Conservation (phyloP, 768 basidiomycete genomes). For the Naganishia friedmannii region DNA sequence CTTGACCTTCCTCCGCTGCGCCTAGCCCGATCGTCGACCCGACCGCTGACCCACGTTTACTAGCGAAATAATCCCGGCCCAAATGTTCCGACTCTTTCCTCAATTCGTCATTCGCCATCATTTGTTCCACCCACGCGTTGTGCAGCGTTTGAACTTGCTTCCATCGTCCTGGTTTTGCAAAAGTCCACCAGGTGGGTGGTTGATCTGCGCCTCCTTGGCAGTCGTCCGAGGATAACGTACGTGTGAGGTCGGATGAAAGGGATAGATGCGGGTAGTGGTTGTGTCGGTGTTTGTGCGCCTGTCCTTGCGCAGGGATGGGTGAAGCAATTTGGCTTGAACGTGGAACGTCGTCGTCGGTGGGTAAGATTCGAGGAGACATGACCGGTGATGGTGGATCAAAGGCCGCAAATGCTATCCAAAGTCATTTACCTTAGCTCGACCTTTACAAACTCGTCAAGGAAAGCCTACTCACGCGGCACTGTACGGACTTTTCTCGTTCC, state of each 20-base stretch:
- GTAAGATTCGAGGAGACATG: slow-evolving; percentile 13
- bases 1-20: background rate
- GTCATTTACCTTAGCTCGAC: background rate
- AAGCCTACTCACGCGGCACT: slow-evolving; percentile 22
- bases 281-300: background rate
- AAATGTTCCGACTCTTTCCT: slow-evolving; percentile 25
- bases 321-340: background rate
- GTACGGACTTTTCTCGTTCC: slow-evolving; percentile 16
- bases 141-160: slow-evolving; percentile 17
- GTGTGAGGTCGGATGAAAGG: background rate
- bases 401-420: slow-evolving; percentile 25
- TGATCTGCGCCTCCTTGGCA: background rate
- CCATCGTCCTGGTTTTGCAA: slow-evolving; percentile 20
- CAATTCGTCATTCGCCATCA: slow-evolving; percentile 20
- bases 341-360: slow-evolving; percentile 17
- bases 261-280: background rate
- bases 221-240: background rate
- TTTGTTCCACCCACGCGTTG: slow-evolving; percentile 20
- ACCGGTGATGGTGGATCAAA: slow-evolving; percentile 30
- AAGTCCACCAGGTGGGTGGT: slow-evolving; percentile 27
- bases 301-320: slow-evolving; percentile 1
- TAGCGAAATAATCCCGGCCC: slow-evolving; percentile 28
- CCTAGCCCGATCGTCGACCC: background rate
- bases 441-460: background rate
- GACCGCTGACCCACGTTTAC: slow-evolving; percentile 9